phyloP scores from a whole-genome alignment of 2,329 filamentous ascomycete species.

The Sarocladium kiliense region DNA sequence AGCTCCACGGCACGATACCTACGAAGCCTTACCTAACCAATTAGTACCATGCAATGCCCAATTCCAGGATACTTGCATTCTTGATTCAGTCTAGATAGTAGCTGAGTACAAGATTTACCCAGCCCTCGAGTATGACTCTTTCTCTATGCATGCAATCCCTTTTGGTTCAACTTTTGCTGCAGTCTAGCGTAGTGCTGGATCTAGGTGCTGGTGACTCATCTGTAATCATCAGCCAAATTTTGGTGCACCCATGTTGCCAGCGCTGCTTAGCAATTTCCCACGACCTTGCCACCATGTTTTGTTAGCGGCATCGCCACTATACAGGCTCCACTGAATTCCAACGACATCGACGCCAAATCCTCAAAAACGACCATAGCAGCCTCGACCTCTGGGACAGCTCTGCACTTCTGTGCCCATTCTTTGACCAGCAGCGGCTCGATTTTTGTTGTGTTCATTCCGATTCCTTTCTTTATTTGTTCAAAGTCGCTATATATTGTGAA shows the following conservation, averaged over 20 bases:
- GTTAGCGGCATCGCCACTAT: constrained; percentile 3
- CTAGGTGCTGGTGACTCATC: neutral
- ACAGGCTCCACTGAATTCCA: constrained; percentile 6
- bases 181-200: neutral
- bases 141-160: neutral
- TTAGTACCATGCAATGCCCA: too few relatives aligned
- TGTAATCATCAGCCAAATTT: neutral
- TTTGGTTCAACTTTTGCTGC: too few relatives aligned
- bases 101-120: too few relatives aligned
- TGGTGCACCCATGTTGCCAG: neutral
- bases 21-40: too few relatives aligned
- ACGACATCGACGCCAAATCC: constrained; percentile 1
- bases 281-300: neutral
- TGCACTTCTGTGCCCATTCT: neutral
- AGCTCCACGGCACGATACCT: too few relatives aligned
- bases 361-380: neutral
- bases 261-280: neutral
- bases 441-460: constrained; percentile 5
- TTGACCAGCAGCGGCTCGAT: neutral
- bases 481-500: constrained; percentile 45
- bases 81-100: too few relatives aligned
- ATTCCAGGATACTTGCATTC: too few relatives aligned
- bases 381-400: neutral
- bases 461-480: constrained; percentile 18
- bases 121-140: neutral